Base-by-base conservation (phyloP, 148 eudicot species). In the Chenopodium suecicum region DNA sequence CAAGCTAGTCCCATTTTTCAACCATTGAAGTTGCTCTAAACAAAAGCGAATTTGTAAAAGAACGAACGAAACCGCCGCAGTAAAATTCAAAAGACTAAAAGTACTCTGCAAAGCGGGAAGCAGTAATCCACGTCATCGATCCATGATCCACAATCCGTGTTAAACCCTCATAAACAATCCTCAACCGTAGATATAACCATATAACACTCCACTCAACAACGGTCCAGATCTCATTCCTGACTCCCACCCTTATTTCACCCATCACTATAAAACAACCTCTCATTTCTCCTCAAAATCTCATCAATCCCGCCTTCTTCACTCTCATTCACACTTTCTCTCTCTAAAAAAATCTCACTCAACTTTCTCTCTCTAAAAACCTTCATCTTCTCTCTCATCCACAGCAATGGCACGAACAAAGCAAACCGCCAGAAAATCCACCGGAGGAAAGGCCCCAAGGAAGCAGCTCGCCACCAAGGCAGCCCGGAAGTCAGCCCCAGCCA, bases 361-460 rank as follows among this genome's bases (percentile, higher is more conserved):
- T 9, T 48, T 48, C 13, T 10, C 52, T 48, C 52, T 48, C 13
- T 11, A 9, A 1, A 48, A 10, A 48, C 13, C 52, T 48, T 5
- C 12, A 48, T 7, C 2, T 13, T 50, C 17, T 56, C 62, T 56
- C 22, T 56, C 62, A 4, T 4, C 62, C 0, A 2, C 22, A 48
- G 1, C 67, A 70, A 85, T 85, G 84, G 84, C 87, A 0, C 81
- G 87, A 22, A 85, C 87, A 4, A 85, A 85, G 84, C 87, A 85
- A 58, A 85, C 87, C 1, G 87, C 87, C 22, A 11, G 84, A 14
- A 85, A 85, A 17, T 81, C 84, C 10, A 85, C 87, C 16, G 87
- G 87, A 85, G 87, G 87, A 37, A 85, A 85, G 25, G 87, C 84
- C 2, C 87, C 87, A 1, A 23, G 87, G 1, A 85, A 85, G 72